Evolutionary conservation across 2,329 filamentous ascomycete species (phyloP).

Genomic region (Xylaria sp.): DNA sequence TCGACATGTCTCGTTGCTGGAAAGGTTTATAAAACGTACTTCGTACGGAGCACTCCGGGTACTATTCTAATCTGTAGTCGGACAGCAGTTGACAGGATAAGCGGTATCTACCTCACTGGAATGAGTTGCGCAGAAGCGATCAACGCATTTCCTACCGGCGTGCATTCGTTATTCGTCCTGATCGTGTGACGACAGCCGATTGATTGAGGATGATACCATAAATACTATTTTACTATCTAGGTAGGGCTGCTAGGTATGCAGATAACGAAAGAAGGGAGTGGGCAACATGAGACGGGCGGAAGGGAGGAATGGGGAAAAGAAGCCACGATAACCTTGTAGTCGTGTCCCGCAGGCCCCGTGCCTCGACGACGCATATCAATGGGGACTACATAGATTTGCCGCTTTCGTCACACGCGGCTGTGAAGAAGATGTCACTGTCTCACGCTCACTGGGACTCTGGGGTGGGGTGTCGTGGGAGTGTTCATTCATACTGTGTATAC

Average conservation of each 20-base stretch:
- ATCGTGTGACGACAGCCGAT: conserved; percentile 1
- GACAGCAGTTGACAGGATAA: conserved; percentile 10
- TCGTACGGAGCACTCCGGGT: too few relatives aligned
- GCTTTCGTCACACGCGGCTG: conserved; percentile 34
- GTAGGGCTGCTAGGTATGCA: too few relatives aligned
- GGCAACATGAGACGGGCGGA: conserved; percentile 1
- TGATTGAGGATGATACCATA: conserved; percentile 6
- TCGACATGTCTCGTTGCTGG: neutral
- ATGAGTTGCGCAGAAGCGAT: conserved; percentile 10
- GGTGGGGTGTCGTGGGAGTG: too few relatives aligned
- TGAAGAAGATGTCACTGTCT: conserved; percentile 13
- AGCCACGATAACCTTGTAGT: neutral
- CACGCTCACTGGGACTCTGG: too few relatives aligned
- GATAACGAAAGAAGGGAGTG: conserved; percentile 8
- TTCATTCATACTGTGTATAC: too few relatives aligned
- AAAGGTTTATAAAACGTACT: neutral
- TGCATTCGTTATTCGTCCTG: conserved; percentile 1
- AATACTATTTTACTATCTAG: too few relatives aligned
- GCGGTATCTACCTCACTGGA: neutral
- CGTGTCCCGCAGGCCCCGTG: neutral
- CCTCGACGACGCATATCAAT: conserved; percentile 1
- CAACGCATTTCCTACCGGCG: conserved; percentile 4
- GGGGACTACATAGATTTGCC: conserved; percentile 25
- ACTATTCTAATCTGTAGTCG: too few relatives aligned
- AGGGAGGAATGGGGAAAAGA: conserved; percentile 4